Conservation (phyloP, 1,139 yeast species). For the Sporopachydermia cereana region DNA sequence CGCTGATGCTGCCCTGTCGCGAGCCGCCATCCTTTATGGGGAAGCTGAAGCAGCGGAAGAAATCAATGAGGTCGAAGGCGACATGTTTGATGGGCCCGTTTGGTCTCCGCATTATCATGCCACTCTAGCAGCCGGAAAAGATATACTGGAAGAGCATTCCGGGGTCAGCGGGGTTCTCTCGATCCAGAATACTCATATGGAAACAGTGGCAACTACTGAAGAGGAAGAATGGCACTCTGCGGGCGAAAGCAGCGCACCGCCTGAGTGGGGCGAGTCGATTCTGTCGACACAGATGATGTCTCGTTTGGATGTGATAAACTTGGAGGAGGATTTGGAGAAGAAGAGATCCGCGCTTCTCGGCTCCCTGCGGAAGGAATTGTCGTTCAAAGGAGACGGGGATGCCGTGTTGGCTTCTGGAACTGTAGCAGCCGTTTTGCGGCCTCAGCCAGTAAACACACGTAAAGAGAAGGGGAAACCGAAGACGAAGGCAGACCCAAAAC, state of each 20-base stretch:
- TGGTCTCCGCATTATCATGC: neutral
- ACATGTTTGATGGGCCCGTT: neutral
- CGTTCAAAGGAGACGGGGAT: neutral
- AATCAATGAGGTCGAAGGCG: neutral
- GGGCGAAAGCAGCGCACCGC: too few relatives aligned
- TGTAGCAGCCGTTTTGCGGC: neutral
- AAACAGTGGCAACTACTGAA: too few relatives aligned
- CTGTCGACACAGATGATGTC: constrained; percentile 4
- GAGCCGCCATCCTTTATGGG: neutral
- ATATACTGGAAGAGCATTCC: neutral
- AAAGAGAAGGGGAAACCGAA: neutral
- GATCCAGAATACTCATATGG: too few relatives aligned
- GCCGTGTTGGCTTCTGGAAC: neutral
- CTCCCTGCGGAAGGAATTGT: neutral
- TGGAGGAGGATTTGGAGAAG: neutral
- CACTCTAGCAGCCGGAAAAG: too few relatives aligned
- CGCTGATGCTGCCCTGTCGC: too few relatives aligned
- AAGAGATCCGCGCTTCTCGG: neutral
- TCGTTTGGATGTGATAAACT: neutral
- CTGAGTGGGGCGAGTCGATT: neutral
- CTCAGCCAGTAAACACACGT: neutral
- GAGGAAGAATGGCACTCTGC: too few relatives aligned
- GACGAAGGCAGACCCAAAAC: neutral
- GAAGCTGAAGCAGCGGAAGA: neutral
- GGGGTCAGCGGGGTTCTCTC: too few relatives aligned